phyloP scores from a whole-genome alignment of 345 rosid genomes.

The Populus nigra region DNA sequence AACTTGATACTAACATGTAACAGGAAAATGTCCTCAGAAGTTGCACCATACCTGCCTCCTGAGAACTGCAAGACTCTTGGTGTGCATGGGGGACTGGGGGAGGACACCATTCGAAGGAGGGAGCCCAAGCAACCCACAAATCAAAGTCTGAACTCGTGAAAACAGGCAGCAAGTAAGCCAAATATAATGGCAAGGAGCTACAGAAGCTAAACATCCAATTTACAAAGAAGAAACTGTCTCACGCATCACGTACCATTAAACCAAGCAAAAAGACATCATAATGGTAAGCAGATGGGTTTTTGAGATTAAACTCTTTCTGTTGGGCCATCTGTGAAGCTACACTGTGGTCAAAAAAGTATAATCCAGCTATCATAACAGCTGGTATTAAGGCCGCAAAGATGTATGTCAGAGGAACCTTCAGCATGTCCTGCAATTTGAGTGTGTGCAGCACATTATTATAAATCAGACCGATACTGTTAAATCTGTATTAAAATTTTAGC shows the following conservation, averaged over 20 bases:
- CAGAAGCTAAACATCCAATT: background rate
- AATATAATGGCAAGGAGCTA: background rate
- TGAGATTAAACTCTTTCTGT: slow-evolving; percentile 75
- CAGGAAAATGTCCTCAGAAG: background rate
- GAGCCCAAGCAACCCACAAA: slow-evolving; percentile 80
- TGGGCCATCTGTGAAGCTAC: slow-evolving; percentile 92
- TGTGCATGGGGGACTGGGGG: slow-evolving; percentile 93
- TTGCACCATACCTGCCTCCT: slow-evolving; percentile 51
- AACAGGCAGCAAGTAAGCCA: slow-evolving; percentile 1
- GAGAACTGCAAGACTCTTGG: slow-evolving; percentile 78
- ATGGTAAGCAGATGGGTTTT: slow-evolving; percentile 77
- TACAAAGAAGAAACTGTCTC: background rate
- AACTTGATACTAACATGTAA: slow-evolving; percentile 7
- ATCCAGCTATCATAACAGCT: slow-evolving; percentile 82
- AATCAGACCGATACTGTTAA: background rate
- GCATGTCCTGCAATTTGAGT: slow-evolving; percentile 62
- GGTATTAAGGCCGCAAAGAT: slow-evolving; percentile 73
- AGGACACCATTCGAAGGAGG: slow-evolving; percentile 92
- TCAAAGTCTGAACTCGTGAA: slow-evolving; percentile 53
- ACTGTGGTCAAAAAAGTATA: slow-evolving; percentile 85
- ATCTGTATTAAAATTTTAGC: background rate
- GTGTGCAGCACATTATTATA: background rate
- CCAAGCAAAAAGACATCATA: slow-evolving; percentile 77
- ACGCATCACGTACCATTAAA: slow-evolving; percentile 40
- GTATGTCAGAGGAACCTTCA: slow-evolving; percentile 60